Percentiles rank a stretch among this genome's conserved stretches.
Conservation (phyloP, 805 yeast genomes). For the Sugiyamaella qingdaonensis region DNA sequence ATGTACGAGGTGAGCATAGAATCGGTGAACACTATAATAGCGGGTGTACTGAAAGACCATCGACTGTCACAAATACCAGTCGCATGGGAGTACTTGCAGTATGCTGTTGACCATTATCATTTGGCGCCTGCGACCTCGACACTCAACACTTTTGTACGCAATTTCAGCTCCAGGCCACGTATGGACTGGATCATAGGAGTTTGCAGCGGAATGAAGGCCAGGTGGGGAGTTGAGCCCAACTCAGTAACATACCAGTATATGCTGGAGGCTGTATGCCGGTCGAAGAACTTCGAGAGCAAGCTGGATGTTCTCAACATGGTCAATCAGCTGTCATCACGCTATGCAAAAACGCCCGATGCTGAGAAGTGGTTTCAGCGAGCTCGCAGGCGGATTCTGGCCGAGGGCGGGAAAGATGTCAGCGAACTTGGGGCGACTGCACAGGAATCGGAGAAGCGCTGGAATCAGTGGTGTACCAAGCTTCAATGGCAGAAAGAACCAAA, state of each 20-base stretch:
- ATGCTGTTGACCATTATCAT: slow-evolving; percentile 7
- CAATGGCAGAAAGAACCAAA: neutral
- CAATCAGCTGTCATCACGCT: neutral
- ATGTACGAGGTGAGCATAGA: slow-evolving; percentile 12
- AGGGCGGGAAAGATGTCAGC: neutral
- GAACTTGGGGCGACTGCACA: too few relatives aligned
- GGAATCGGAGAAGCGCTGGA: neutral
- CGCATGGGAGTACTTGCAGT: slow-evolving; percentile 23
- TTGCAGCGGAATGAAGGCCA: slow-evolving; percentile 7
- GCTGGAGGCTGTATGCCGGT: slow-evolving; percentile 14
- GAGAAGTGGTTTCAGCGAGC: neutral
- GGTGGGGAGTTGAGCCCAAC: slow-evolving; percentile 15
- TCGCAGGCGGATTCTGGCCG: neutral
- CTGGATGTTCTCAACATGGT: neutral
- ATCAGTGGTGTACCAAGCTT: neutral
- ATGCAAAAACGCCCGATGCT: neutral
- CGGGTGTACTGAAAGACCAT: slow-evolving; percentile 8
- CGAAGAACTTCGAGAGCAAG: slow-evolving; percentile 9
- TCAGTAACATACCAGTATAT: slow-evolving; percentile 11
- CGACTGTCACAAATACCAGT: slow-evolving; percentile 1
- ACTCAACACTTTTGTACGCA: slow-evolving; percentile 15
- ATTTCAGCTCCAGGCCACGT: slow-evolving; percentile 11
- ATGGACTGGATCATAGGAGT: slow-evolving; percentile 22
- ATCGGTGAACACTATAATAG: slow-evolving; percentile 12
- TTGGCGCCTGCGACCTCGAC: slow-evolving; percentile 14